A percentile compares a stretch with the other conserved stretches of the same genome.
These are phyloP conservation scores for Batkoa obscura DNA, from an alignment of 371 early-diverging fungal genomes.

Conservation along the genomic window DNA sequence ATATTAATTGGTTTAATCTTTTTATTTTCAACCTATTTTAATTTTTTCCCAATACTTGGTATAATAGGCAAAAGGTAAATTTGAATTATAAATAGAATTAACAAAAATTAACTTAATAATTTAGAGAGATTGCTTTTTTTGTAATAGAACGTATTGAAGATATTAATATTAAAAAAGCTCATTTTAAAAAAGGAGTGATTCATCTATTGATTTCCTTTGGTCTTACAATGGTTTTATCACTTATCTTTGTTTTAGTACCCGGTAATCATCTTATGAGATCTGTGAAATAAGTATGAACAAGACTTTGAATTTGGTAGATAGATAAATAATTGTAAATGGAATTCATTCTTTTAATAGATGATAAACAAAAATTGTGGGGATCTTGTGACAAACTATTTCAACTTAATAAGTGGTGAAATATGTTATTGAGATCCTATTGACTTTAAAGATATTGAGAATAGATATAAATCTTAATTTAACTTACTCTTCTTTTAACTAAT, in stretches of 20 bases:
- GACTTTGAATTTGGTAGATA: too few relatives aligned
- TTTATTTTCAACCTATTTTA: not conserved
- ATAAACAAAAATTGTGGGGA: too few relatives aligned
- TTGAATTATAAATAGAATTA: too few relatives aligned
- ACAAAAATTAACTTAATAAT: not conserved
- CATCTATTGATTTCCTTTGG: not conserved
- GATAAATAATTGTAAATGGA: too few relatives aligned
- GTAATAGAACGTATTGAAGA: not conserved
- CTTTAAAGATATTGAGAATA: too few relatives aligned
- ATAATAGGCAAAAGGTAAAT: not conserved
- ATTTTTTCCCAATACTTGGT: not conserved
- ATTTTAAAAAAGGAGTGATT: not conserved
- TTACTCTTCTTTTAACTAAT: too few relatives aligned
- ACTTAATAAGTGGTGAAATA: too few relatives aligned
- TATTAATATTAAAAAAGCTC: not conserved
- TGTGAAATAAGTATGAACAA: too few relatives aligned
- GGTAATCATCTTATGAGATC: not conserved
- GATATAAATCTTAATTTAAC: too few relatives aligned
- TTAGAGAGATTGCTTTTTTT: not conserved
- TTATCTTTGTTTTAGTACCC: not conserved
- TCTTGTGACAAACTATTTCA: too few relatives aligned
- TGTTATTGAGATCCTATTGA: too few relatives aligned
- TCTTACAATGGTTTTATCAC: not conserved
- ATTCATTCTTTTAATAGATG: too few relatives aligned
- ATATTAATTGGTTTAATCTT: not conserved